Percentiles rank a stretch among this genome's conserved stretches.
phyloP scores from a whole-genome alignment of 2,329 filamentous ascomycete species.

The Didymella exigua region DNA sequence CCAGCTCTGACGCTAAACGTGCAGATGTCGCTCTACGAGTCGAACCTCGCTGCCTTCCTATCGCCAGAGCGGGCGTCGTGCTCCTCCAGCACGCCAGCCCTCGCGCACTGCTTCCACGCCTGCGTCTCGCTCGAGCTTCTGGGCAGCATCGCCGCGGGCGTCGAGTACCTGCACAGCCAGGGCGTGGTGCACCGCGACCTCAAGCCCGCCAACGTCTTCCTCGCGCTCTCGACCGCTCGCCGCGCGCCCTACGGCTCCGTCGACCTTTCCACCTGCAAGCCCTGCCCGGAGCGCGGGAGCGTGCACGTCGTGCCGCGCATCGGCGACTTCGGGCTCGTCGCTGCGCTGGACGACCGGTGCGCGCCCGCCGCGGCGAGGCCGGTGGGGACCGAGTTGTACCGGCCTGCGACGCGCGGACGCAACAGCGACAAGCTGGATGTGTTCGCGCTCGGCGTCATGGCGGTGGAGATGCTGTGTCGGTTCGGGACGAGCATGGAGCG shows the following conservation, averaged over 20 bases:
- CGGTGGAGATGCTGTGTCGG: slow-evolving; percentile 65
- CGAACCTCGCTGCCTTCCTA: slow-evolving; percentile 66
- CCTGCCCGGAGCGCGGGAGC: slow-evolving; percentile 48
- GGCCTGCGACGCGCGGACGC: slow-evolving; percentile 50
- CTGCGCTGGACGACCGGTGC: slow-evolving; percentile 54
- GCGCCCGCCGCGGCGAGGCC: slow-evolving; percentile 47
- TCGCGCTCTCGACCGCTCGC: slow-evolving; percentile 54
- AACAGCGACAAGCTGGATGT: slow-evolving; percentile 63
- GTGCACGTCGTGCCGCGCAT: slow-evolving; percentile 64
- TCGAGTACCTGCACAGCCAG: slow-evolving; percentile 67
- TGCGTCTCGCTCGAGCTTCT: slow-evolving; percentile 63
- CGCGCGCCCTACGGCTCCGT: slow-evolving; percentile 52
- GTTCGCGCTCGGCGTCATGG: slow-evolving; percentile 66
- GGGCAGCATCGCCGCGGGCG: slow-evolving; percentile 64
- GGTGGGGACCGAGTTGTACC: slow-evolving; percentile 68
- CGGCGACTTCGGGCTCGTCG: slow-evolving; percentile 71
- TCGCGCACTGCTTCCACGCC: slow-evolving; percentile 67
- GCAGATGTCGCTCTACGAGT: slow-evolving; percentile 70
- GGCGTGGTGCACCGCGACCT: slow-evolving; percentile 69
- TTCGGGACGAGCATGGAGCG: slow-evolving; percentile 54
- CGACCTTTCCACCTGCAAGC: slow-evolving; percentile 53
- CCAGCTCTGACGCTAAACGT: slow-evolving; percentile 63
- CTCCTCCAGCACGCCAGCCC: slow-evolving; percentile 19
- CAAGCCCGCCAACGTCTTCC: slow-evolving; percentile 72
- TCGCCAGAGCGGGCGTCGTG: slow-evolving; percentile 34